Conservation (phyloP, 2,329 filamentous ascomycete species). For the Akanthomyces dipterigenus region DNA sequence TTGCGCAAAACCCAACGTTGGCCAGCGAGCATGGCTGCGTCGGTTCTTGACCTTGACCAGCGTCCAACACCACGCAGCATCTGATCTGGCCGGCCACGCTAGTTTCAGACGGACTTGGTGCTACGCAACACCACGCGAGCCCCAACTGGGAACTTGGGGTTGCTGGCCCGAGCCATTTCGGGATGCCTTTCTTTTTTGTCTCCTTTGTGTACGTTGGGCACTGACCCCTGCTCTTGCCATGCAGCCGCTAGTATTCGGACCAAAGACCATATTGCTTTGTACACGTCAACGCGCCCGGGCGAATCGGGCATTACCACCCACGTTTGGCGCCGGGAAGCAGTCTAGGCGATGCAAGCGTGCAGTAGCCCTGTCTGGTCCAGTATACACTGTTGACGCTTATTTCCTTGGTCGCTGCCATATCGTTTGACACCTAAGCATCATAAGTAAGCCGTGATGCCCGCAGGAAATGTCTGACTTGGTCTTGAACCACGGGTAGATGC, state of each 20-base stretch:
- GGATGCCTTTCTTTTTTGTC: neutral
- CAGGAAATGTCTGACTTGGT: neutral
- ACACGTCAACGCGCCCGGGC: neutral
- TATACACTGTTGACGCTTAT: neutral
- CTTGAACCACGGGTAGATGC: neutral
- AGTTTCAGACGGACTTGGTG: neutral
- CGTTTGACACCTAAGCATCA: neutral
- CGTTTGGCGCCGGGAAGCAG: neutral
- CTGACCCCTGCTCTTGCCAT: neutral
- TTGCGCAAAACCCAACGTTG: no score
- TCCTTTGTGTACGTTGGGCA: neutral
- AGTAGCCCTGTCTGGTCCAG: neutral
- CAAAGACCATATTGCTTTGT: neutral
- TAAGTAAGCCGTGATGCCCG: neutral
- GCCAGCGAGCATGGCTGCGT: neutral
- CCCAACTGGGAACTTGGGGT: no score
- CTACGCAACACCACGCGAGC: no score
- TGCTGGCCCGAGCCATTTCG: constrained; percentile 3
- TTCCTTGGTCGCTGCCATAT: neutral
- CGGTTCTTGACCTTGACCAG: neutral
- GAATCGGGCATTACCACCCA: neutral
- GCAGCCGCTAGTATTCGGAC: neutral
- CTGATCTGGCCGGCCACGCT: neutral
- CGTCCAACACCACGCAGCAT: neutral
- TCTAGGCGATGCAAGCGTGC: neutral